Conservation (phyloP, 306 rosid species). For the Dalbergia cochinchinensis region DNA sequence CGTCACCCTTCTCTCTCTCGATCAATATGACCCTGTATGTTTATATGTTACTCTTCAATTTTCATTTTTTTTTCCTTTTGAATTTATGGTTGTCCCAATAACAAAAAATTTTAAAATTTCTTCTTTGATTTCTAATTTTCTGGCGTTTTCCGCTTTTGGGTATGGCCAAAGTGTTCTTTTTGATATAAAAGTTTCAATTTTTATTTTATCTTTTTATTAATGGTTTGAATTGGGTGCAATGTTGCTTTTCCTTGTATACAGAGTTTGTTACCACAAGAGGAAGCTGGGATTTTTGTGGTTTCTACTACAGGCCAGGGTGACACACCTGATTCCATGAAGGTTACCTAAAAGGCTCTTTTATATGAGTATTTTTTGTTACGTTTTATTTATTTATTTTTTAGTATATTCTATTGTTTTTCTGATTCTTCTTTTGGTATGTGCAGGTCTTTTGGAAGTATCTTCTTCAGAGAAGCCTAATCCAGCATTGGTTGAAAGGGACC, state of each 20-base stretch:
- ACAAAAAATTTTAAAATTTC: not conserved
- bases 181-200: constrained; percentile 4
- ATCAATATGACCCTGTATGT: constrained; percentile 75
- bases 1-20: constrained; percentile 60
- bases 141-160: constrained; percentile 18
- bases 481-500: constrained; percentile 78
- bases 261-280: constrained; percentile 69
- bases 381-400: constrained; percentile 8
- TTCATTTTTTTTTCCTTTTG: not conserved
- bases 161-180: constrained; percentile 2
- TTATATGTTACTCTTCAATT: not conserved
- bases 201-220: not conserved
- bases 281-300: constrained; percentile 81
- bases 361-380: not conserved
- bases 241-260: constrained; percentile 46
- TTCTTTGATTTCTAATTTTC: not conserved
- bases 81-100: not conserved
- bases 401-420: constrained; percentile 3
- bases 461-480: constrained; percentile 75
- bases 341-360: constrained; percentile 28
- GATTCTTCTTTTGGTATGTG: constrained; percentile 40
- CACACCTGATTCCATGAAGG: constrained; percentile 93
- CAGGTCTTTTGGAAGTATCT: constrained; percentile 92
- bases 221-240: constrained; percentile 27
- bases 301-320: constrained; percentile 99